Evolutionary conservation across 768 basidiomycete genomes (phyloP).

Genomic region (Crucibulum laeve): DNA sequence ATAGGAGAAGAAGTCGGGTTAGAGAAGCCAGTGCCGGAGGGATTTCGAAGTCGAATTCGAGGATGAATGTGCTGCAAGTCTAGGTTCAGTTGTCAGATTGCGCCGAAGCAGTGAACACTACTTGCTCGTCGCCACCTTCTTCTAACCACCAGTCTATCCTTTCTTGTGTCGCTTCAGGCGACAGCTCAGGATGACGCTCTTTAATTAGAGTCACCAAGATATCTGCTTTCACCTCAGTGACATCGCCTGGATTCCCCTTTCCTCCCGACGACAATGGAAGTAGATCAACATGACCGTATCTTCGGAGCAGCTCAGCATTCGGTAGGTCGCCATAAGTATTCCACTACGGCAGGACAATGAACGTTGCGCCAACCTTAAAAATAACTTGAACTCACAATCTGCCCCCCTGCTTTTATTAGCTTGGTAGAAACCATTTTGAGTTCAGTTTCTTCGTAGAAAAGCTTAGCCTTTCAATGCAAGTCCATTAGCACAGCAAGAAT

Average conservation of each 20-base stretch:
- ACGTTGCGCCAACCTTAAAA: conserved; percentile 3
- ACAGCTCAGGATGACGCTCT: conserved; percentile 12
- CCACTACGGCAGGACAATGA: conserved; percentile 46
- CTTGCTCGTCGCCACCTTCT: conserved; percentile 85
- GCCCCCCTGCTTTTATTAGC: conserved; percentile 69
- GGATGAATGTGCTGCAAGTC: conserved; percentile 43
- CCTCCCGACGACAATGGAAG: conserved; percentile 47
- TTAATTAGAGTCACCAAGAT: conserved; percentile 45
- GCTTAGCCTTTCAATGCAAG: conserved; percentile 62
- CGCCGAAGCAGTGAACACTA: conserved; percentile 3
- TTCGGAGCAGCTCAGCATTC: conserved; percentile 89
- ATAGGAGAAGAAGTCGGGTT: conserved; percentile 55
- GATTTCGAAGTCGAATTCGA: conserved; percentile 47
- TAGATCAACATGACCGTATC: conserved; percentile 90
- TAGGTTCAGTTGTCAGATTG: background rate
- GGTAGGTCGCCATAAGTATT: conserved; percentile 95
- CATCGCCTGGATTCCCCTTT: conserved; percentile 71
- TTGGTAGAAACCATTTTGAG: conserved; percentile 83
- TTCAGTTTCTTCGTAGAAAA: conserved; percentile 72
- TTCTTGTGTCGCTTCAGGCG: conserved; percentile 33
- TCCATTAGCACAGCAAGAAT: conserved; percentile 1
- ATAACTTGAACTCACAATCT: conserved; percentile 64
- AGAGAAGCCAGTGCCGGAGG: conserved; percentile 62
- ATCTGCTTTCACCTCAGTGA: conserved; percentile 77
- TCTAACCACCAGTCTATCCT: conserved; percentile 95